These are phyloP conservation scores for Fusarium proliferatum DNA, from an alignment of 2,329 filamentous ascomycete genomes.

Conservation along the genomic window DNA sequence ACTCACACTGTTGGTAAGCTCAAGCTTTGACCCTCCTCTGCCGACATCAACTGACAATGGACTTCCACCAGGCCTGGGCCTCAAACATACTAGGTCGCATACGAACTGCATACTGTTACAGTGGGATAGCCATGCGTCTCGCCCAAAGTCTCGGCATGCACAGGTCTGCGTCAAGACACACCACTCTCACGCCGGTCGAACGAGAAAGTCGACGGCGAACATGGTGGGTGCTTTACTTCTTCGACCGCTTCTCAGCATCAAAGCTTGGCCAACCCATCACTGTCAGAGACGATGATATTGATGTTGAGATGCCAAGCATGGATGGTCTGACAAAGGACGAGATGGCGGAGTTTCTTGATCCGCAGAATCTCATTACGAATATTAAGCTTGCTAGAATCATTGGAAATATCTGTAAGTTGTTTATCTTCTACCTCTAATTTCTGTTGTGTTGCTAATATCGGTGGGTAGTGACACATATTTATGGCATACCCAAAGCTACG, in stretches of 20 bases:
- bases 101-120: slow-evolving; percentile 48
- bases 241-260: slow-evolving; percentile 49
- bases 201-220: slow-evolving; percentile 43
- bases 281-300: slow-evolving; percentile 48
- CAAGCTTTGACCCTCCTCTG: accelerated
- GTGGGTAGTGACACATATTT: slow-evolving; percentile 45
- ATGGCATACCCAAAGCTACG: slow-evolving; percentile 45
- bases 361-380: slow-evolving; percentile 44
- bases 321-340: slow-evolving; percentile 44
- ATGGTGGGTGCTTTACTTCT: slow-evolving; percentile 51
- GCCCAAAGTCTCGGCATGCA: slow-evolving; percentile 57
- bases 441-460: accelerated
- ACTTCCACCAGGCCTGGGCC: slow-evolving; percentile 38
- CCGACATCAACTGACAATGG: accelerated
- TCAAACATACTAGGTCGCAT: slow-evolving; percentile 51
- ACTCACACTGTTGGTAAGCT: slow-evolving; percentile 43
- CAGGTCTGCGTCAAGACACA: slow-evolving; percentile 43
- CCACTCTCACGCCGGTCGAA: slow-evolving; percentile 37
- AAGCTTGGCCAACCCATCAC: slow-evolving; percentile 49
- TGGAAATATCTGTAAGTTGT: slow-evolving; percentile 40
- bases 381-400: slow-evolving; percentile 47
- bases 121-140: slow-evolving; percentile 52
- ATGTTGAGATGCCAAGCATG: slow-evolving; percentile 48
- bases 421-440: accelerated
- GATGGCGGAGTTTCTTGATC: slow-evolving; percentile 46